Evolutionary conservation across 352 stramenopile genomes (phyloP).

Genomic region (Globisporangium nunn): DNA sequence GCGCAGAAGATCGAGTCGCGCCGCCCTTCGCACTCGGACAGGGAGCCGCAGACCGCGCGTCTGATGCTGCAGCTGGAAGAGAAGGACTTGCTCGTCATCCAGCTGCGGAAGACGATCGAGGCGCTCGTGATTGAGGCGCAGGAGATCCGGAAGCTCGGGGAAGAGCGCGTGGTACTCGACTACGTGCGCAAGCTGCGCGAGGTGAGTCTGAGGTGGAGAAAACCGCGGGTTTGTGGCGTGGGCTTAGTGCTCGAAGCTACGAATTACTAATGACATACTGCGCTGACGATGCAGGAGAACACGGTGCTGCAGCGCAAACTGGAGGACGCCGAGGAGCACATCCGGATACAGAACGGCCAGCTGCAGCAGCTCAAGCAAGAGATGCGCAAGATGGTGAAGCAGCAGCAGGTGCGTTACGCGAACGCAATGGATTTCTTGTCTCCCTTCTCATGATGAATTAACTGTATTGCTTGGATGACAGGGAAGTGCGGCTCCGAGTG

Average conservation of each 20-base stretch:
- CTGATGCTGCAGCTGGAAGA: conserved; percentile 71
- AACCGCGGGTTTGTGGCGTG: too few relatives aligned
- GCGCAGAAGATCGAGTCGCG: neutral
- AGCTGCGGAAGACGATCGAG: conserved; percentile 80
- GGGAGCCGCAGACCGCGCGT: conserved; percentile 19
- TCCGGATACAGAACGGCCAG: conserved; percentile 66
- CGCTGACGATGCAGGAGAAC: conserved; percentile 37
- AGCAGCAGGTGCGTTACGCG: conserved; percentile 22
- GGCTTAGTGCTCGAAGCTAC: neutral
- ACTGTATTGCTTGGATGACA: neutral
- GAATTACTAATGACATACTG: neutral
- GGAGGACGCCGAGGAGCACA: conserved; percentile 73
- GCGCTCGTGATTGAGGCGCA: conserved; percentile 61
- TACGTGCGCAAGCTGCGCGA: conserved; percentile 81
- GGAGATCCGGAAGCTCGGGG: conserved; percentile 70
- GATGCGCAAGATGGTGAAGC: conserved; percentile 37
- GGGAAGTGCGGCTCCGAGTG: neutral
- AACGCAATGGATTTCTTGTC: too few relatives aligned
- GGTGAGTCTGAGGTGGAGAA: conserved; percentile 12
- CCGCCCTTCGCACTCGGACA: conserved; percentile 2
- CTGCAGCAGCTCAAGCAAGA: conserved; percentile 71
- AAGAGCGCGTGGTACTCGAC: conserved; percentile 73
- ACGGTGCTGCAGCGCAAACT: conserved; percentile 50
- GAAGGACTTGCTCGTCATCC: conserved; percentile 72
- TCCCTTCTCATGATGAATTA: neutral